Evolutionary conservation across 768 basidiomycete species (phyloP).

Genomic region (Collybia mongolica): DNA sequence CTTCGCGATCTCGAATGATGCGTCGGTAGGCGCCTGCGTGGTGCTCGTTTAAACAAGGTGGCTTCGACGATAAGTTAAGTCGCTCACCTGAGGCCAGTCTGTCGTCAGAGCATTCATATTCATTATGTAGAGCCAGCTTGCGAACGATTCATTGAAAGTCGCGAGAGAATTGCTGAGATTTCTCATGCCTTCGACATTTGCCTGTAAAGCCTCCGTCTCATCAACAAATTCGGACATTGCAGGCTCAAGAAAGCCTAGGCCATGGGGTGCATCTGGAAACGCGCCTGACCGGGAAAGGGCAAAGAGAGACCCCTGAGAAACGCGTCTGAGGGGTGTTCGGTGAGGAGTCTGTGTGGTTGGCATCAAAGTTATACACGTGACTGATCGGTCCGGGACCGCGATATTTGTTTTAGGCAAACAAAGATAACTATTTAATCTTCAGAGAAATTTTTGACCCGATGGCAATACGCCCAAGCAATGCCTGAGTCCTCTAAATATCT

Average conservation of each 20-base stretch:
- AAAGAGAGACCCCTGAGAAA: constrained; percentile 90
- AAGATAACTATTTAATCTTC: constrained; percentile 9
- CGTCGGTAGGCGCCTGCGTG: constrained; percentile 55
- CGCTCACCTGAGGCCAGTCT: constrained; percentile 82
- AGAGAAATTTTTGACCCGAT: constrained; percentile 11
- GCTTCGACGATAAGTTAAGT: background rate
- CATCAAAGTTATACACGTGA: constrained; percentile 16
- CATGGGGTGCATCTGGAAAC: constrained; percentile 75
- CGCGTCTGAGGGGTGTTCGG: constrained; percentile 81
- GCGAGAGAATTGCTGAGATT: constrained; percentile 72
- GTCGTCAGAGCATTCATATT: constrained; percentile 95
- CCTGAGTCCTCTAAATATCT: constrained; percentile 37
- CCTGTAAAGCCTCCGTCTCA: constrained; percentile 78
- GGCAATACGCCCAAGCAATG: constrained; percentile 19
- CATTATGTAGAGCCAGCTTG: constrained; percentile 88
- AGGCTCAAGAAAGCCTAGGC: constrained; percentile 82
- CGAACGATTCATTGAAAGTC: constrained; percentile 91
- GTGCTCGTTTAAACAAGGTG: background rate
- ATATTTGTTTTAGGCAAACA: constrained; percentile 14
- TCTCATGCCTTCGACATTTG: constrained; percentile 72
- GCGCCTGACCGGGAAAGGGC: constrained; percentile 77
- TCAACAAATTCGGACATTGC: constrained; percentile 85
- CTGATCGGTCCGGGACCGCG: constrained; percentile 3
- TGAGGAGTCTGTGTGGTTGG: constrained; percentile 47
- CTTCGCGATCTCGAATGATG: constrained; percentile 58